Evolutionary conservation across 768 basidiomycete species (phyloP), one percentile per base, ranked within the genome.

Genomic region (Tylopilus sp.): DNA sequence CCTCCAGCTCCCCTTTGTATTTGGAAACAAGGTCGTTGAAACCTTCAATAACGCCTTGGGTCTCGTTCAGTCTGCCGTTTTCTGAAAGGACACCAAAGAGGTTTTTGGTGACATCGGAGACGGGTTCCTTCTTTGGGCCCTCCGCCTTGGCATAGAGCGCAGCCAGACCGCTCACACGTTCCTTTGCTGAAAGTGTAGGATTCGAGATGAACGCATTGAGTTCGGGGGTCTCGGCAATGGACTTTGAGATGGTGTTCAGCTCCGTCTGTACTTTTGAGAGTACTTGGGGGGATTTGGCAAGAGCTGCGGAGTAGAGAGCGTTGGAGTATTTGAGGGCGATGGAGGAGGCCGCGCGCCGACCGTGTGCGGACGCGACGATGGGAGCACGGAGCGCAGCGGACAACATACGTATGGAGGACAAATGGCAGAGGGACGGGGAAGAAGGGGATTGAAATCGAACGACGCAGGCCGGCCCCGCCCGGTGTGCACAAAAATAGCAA

Each of bases 1-100:
- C 90, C 66, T 86, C 90, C 56, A 98, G 75, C 75, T 98, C 95
- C 60, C 97, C 97, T 70, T 82, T 86, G 79, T 98, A 82, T 62
- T 88, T 83, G 40, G 90, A 73, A 53, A 95, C 86, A 58, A 98
- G 83, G 68, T 86, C 85, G 60, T 90, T 86, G 76, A 98, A 98
- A 54, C 90, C 92, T 65, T 88, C 83, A 62, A 98, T 89, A 57
- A 95, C 91, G 53, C 85, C 86, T 60, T 82, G 75, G 17, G 89
- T 83, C 77, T 95, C 89, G 56, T 75, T 79, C 55, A 98, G 78
- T 57, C 97, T 80, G 52, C 94, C 94, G 70, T 99, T 99, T 71
- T 95, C 90, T 53, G 90, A 87, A 54, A 99, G 81, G 60, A 98
- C 85, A 33, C 71, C 69, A 67, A 99, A 84, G 60, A 99, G 80